Evolutionary conservation across 2,329 filamentous ascomycete genomes (phyloP), one percentile per base, ranked within the genome.

Genomic region (Westerdykella aurantiaca): DNA sequence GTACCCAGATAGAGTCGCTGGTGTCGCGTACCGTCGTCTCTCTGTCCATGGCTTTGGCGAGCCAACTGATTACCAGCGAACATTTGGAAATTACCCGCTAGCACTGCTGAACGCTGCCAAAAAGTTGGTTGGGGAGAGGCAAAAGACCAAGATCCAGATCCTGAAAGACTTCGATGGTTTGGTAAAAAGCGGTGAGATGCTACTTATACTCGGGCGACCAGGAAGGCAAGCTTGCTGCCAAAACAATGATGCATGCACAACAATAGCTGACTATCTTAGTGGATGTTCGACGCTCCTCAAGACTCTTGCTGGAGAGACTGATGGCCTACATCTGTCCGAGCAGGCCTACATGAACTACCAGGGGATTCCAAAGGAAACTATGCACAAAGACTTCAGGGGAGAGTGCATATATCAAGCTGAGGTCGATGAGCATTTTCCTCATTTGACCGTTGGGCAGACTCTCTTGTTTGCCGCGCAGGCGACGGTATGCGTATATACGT

Each of bases 391-490:
- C 39, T 91, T 86, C 61, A 78, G 85, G 10, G 85, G 86, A 39
- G 86, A 94, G 67, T 82, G 85, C 1, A 79, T 88, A 6, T 93
- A 93, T 69, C 88, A 87, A 56, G 81, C 84, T 49, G 85, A 88
- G 63, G 86, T 91, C 55, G 88, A 94, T 55, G 72, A 89, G 13
- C 86, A 94, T 56, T 82, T 88, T 52, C 79, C 88, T 0, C 89
- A 86, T 0, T 72, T 95, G 18, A 89, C 87, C 0, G 88, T 95
- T 2, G 83, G 85, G 46, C 85, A 93, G 62, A 94, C 88, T 0
- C 76, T 95, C 1, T 80, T 77, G 0, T 94, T 95, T 61, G 88
- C 88, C 0, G 69, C 91, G 4, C 83, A 88, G 54, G 85, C 83
- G 25, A 31, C 31, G 33, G 33, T 37, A 11, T 18, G 22, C 17